Base-by-base conservation (phyloP, 2,329 filamentous ascomycete species). In the Sclerotinia minor region DNA sequence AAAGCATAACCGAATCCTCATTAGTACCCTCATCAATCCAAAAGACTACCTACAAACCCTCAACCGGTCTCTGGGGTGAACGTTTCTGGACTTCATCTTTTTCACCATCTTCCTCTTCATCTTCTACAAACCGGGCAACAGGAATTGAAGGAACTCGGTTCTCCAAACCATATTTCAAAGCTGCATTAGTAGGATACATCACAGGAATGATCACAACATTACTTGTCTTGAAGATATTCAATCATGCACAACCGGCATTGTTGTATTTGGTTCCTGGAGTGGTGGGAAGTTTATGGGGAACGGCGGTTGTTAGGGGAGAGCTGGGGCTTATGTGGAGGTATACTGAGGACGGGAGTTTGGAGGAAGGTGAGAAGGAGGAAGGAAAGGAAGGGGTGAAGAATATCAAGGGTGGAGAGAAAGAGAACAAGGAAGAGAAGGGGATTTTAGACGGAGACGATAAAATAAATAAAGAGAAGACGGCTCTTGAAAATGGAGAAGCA, bases 191-290 rank as follows among this genome's bases (percentile, higher is more conserved):
- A 2, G 94, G 94, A 0, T 99, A 98, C 78, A 75, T 91, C 0
- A 59, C 89, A 4, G 94, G 92, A 0, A 91, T 98, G 87, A 70
- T 92, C 2, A 81, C 83, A 2, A 97, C 94, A 0, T 79, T 97
- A 24, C 81, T 84, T 0, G 90, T 93, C 74, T 90, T 98, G 80
- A 83, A 93, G 61, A 80, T 92, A 13, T 95, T 88, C 75, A 84
- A 89, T 58, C 92, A 92, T 70, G 92, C 92, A 3, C 94, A 99
- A 76, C 94, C 94, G 0, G 94, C 95, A 9, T 83, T 99, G 44
- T 81, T 99, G 19, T 98, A 98, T 76, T 86, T 99, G 8, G 95
- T 98, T 0, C 94, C 94, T 0, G 89, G 91, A 0, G 92, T 98
- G 0, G 80, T 97, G 6, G 82, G 85, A 1, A 85, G 89, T 1